Conservation (phyloP, 352 stramenopile species). For the Elongisporangium undulatum region DNA sequence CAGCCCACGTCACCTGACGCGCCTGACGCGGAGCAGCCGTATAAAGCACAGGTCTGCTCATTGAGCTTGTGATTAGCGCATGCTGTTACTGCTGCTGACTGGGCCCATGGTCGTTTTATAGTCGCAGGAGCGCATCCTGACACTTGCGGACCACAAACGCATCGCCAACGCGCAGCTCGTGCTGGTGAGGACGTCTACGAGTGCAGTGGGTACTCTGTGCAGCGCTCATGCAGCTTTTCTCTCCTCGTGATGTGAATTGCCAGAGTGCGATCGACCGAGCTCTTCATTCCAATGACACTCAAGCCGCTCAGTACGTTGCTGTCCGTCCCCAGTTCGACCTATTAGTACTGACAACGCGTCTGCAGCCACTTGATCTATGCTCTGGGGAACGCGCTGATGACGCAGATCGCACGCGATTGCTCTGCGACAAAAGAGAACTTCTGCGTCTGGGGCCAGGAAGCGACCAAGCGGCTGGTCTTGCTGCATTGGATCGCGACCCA, state of each 20-base stretch:
- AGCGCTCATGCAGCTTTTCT: no score
- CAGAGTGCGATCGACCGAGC: not conserved
- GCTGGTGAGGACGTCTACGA: conserved; percentile 13
- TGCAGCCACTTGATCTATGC: conserved; percentile 40
- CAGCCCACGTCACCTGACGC: not conserved
- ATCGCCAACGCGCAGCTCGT: conserved; percentile 48
- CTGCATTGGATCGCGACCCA: conserved; percentile 50
- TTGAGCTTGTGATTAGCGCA: not conserved
- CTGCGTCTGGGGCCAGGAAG: conserved; percentile 47
- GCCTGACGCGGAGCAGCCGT: conserved; percentile 5
- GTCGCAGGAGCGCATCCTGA: conserved; percentile 21
- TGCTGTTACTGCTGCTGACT: not conserved
- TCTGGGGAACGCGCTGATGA: conserved; percentile 32
- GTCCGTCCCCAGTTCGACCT: not conserved
- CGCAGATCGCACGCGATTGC: conserved; percentile 37
- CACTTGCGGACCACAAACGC: conserved; percentile 51
- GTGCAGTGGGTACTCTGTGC: not conserved
- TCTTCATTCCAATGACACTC: not conserved
- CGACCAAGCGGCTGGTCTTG: conserved; percentile 41
- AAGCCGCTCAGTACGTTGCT: no score
- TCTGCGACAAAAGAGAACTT: conserved; percentile 39
- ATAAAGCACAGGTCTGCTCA: not conserved
- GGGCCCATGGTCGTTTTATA: not conserved
- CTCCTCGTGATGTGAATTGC: not conserved
- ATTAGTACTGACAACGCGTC: not conserved